Conservation (phyloP, 2,329 filamentous ascomycete genomes). For the Alternaria postmessia region DNA sequence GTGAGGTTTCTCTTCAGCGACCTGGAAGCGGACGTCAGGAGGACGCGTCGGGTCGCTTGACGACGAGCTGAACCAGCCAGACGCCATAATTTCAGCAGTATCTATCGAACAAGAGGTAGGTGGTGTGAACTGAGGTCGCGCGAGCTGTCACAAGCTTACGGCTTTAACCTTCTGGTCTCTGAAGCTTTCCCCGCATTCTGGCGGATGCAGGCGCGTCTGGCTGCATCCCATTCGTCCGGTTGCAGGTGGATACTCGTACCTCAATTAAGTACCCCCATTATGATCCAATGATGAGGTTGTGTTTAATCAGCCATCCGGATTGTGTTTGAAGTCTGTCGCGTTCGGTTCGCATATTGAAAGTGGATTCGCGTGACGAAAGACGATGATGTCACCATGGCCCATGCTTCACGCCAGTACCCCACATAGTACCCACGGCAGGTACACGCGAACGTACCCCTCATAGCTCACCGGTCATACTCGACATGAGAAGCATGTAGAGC, state of each 20-base stretch:
- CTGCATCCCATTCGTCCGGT: constrained; percentile 15
- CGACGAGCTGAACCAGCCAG: constrained; percentile 40
- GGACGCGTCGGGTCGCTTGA: constrained; percentile 28
- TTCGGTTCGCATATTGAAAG: background rate
- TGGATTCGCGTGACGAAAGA: constrained; percentile 5
- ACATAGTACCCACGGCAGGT: constrained; percentile 6
- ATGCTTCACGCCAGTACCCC: constrained; percentile 2
- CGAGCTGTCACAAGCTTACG: constrained; percentile 2
- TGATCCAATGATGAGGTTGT: constrained; percentile 11
- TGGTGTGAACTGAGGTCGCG: constrained; percentile 3
- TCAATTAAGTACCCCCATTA: background rate
- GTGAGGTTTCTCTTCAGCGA: constrained; percentile 43
- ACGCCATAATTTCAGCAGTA: constrained; percentile 29
- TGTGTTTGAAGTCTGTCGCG: background rate
- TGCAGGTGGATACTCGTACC: background rate
- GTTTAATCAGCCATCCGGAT: constrained; percentile 10
- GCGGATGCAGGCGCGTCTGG: constrained; percentile 14
- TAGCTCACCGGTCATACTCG: background rate
- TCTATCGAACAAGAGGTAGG: constrained; percentile 1
- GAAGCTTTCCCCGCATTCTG: constrained; percentile 38
- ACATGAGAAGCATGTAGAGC: background rate
- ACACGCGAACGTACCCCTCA: constrained; percentile 9
- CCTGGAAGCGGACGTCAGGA: constrained; percentile 43
- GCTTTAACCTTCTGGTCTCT: constrained; percentile 20
- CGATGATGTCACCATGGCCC: constrained; percentile 14